Conservation (phyloP, 139 green algal species). For the Micromonas pusilla region DNA sequence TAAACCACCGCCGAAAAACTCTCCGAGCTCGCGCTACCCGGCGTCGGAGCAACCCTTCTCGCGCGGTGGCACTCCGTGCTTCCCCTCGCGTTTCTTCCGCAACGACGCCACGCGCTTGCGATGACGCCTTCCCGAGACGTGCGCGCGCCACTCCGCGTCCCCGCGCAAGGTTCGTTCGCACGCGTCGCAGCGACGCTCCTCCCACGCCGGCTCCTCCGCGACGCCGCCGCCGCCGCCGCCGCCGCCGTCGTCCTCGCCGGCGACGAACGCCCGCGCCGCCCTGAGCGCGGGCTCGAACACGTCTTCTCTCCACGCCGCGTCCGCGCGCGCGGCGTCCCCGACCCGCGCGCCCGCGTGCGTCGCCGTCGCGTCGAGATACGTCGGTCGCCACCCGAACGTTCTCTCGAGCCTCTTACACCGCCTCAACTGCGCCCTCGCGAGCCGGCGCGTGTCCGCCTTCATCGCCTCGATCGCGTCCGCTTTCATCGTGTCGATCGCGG, state of each 20-base stretch:
- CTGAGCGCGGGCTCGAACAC: neutral
- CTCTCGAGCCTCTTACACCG: neutral
- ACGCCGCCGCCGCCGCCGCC: neutral
- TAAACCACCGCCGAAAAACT: no score
- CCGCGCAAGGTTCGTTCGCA: neutral
- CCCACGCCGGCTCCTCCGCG: neutral
- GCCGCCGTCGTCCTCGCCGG: neutral
- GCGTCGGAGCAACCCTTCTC: no score
- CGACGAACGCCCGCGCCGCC: neutral
- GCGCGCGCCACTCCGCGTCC: neutral
- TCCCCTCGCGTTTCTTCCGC: conserved; percentile 2
- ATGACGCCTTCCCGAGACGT: neutral
- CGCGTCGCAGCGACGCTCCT: neutral
- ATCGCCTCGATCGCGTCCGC: neutral
- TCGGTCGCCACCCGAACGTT: neutral
- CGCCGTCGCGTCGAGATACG: neutral
- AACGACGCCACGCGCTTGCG: neutral
- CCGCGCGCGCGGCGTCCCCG: neutral
- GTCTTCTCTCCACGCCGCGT: neutral
- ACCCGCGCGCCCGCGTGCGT: neutral
- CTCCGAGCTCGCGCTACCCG: no score
- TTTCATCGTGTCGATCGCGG: neutral
- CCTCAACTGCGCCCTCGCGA: neutral
- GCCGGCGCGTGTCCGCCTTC: neutral
- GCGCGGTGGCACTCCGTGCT: no score